Percentiles rank a stretch among this genome's conserved stretches.
Conservation (phyloP, 148 eudicot species). For the Silene latifolia region DNA sequence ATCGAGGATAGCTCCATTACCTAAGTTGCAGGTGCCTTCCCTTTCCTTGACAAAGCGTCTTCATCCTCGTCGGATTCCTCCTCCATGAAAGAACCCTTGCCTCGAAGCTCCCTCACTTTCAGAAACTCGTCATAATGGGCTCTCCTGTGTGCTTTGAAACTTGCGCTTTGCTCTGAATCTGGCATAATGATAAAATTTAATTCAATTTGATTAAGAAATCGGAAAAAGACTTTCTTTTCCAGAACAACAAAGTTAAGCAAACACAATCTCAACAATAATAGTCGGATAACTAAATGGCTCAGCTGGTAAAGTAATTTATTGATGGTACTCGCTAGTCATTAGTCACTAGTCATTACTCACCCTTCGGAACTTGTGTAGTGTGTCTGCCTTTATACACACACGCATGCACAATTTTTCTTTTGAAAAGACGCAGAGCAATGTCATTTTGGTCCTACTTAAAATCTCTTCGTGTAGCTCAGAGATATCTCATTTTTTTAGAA, state of each 20-base stretch:
- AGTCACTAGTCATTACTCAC: not conserved
- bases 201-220: not conserved
- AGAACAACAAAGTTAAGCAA: not conserved
- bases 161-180: slow-evolving; percentile 49
- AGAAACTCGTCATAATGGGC: slow-evolving; percentile 81
- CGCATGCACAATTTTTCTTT: no score
- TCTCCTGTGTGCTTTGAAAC: slow-evolving; percentile 77
- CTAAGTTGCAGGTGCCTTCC: slow-evolving; percentile 25
- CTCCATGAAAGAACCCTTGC: slow-evolving; percentile 56
- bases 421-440: not conserved
- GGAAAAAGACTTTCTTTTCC: not conserved
- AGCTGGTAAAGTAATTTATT: no score
- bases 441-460: not conserved
- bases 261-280: not conserved
- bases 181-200: slow-evolving; percentile 6
- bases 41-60: slow-evolving; percentile 12
- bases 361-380: not conserved
- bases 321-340: not conserved
- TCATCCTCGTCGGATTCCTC: slow-evolving; percentile 52
- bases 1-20: slow-evolving; percentile 18
- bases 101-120: slow-evolving; percentile 72
- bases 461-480: not conserved
- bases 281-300: not conserved
- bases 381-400: not conserved
- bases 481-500: not conserved